Evolutionary conservation across 73 alveolate species (phyloP).

Genomic region (Paramecium pentaurelia): DNA sequence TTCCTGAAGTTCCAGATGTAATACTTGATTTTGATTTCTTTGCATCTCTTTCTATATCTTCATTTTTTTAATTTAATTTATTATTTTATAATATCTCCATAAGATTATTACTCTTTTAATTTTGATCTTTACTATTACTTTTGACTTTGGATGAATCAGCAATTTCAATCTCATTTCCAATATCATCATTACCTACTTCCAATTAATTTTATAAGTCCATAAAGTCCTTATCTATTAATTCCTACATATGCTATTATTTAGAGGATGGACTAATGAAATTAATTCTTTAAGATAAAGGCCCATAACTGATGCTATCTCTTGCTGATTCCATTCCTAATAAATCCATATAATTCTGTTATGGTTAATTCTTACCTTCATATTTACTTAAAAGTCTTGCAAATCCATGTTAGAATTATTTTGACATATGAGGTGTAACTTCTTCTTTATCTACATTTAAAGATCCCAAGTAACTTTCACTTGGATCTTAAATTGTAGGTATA

Average conservation of each 20-base stretch:
- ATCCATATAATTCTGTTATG: neutral
- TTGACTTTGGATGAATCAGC: neutral
- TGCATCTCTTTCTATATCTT: neutral
- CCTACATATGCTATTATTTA: neutral
- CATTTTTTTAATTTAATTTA: neutral
- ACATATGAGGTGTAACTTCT: neutral
- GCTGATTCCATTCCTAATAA: neutral
- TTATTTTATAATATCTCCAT: neutral
- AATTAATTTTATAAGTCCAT: neutral
- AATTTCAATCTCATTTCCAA: neutral
- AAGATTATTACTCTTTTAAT: neutral
- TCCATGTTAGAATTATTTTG: neutral
- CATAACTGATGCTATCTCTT: neutral
- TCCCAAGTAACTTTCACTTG: neutral
- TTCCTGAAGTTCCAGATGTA: conserved; percentile 17
- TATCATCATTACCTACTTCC: neutral
- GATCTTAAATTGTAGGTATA: neutral
- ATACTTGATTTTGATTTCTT: neutral
- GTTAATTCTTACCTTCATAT: neutral
- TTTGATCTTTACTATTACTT: neutral
- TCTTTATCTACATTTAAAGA: neutral
- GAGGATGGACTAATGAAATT: conserved; percentile 9
- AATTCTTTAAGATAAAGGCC: conserved; percentile 1
- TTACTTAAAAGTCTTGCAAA: neutral
- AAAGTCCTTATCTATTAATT: neutral